These are phyloP conservation scores for Candida ponderosae DNA, from an alignment of 805 yeast genomes.

Conservation along the genomic window DNA sequence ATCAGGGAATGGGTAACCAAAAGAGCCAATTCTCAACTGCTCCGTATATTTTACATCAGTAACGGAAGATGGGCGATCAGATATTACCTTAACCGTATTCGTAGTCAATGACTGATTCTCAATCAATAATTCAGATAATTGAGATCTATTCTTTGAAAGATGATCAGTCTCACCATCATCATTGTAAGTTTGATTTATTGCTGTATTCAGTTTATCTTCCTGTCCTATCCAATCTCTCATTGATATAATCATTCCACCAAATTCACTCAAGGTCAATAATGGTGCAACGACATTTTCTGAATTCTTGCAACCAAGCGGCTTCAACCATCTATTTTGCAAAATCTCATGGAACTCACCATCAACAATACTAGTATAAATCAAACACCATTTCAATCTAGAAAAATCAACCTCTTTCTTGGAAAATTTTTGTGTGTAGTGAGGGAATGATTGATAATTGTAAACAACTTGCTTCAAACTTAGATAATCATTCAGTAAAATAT, in stretches of 20 bases:
- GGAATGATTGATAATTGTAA: conserved; percentile 86
- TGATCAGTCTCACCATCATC: conserved; percentile 32
- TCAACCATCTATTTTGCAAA: conserved; percentile 80
- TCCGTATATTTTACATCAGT: conserved; percentile 35
- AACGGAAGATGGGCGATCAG: conserved; percentile 44
- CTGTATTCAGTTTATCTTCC: conserved; percentile 52
- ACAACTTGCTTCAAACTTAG: conserved; percentile 84
- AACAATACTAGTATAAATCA: conserved; percentile 80
- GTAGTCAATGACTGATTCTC: conserved; percentile 69
- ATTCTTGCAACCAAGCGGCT: conserved; percentile 78
- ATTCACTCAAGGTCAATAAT: conserved; percentile 79
- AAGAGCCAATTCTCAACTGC: conserved; percentile 72
- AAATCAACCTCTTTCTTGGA: conserved; percentile 69
- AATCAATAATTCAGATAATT: conserved; percentile 57
- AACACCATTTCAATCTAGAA: conserved; percentile 77
- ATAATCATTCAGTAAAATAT: conserved; percentile 77
- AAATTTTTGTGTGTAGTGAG: conserved; percentile 74
- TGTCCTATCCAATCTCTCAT: conserved; percentile 86
- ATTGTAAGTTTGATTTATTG: conserved; percentile 27
- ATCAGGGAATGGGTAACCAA: conserved; percentile 92
- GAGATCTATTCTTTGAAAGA: conserved; percentile 20
- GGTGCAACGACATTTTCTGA: conserved; percentile 81
- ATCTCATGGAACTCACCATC: conserved; percentile 92
- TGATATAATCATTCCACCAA: conserved; percentile 92
- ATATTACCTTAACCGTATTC: conserved; percentile 61